Evolutionary conservation across 352 stramenopile genomes (phyloP), one percentile per base, ranked within the genome.

Genomic region (Globisporangium ultimum): DNA sequence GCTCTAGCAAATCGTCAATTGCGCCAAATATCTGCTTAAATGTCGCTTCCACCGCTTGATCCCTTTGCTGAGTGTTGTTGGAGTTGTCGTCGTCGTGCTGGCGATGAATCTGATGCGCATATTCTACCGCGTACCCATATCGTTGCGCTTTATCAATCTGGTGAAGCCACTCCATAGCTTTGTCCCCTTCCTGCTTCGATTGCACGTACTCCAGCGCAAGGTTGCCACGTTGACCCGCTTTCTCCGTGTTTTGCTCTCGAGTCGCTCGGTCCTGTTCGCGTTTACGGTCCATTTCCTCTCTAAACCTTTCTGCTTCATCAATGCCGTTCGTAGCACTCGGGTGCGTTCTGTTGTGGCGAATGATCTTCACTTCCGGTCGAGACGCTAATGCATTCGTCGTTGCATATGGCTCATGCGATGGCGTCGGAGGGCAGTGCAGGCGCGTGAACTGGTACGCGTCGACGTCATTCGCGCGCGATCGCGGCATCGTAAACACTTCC

Each of bases 391-490:
- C 28, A 36, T 40, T 50, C 12, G 53, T 10, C 11, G 67, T 51
- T 10, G 47, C 58, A 14, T 20, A 18, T 18, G 40, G 10, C 12
- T 18, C 6, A 4, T 10, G 28, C 8, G 41, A 17, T 32, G 67
- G 36, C 17, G 70, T 41, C 6, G 47, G 45, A 3, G 78, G 43
- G 58, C 74, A 84, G 49, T 89, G 78, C 15, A 72, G 70, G 11
- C 80, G 71, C 22, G 76, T 84, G 55, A 79, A 83, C 41, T 74
- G 70, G 43, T 88, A 91, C 42, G 74, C 64, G 32, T 58, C 54
- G 8, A 83, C 68, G 42, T 89, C 82, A 12, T 79, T 74, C 20
- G 52, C 18, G 18, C 62, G 60, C 12, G 73, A 68, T 1, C 71
- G 58, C 17, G 72, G 60, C 34, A 64, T 80, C 36, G 71, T 67